These are phyloP conservation scores for Pyrenochaeta sp. DNA, from an alignment of 2,329 filamentous ascomycete species.

Conservation along the genomic window DNA sequence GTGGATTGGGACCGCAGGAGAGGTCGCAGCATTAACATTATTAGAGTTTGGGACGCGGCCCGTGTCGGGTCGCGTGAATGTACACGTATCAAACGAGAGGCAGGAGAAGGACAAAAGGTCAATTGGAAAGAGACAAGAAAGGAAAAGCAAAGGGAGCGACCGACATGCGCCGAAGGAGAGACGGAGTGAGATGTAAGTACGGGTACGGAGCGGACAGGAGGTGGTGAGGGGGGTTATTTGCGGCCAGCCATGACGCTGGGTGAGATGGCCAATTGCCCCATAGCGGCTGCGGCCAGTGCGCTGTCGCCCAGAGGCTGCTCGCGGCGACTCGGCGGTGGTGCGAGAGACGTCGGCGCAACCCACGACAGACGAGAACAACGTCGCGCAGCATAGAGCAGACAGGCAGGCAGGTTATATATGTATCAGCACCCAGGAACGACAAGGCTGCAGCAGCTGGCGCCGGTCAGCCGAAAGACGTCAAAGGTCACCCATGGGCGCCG, in stretches of 20 bases:
- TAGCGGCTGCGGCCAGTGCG: constrained; percentile 7
- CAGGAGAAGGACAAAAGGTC: constrained; percentile 14
- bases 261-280: constrained; percentile 9
- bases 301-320: too few relatives aligned
- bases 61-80: constrained; percentile 28
- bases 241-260: constrained; percentile 11
- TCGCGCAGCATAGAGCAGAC: too few relatives aligned
- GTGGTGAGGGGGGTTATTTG: constrained; percentile 4
- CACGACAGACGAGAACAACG: too few relatives aligned
- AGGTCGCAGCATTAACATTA: constrained; percentile 42
- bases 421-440: not conserved
- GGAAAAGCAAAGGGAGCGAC: constrained; percentile 23
- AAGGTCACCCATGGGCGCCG: constrained; percentile 10
- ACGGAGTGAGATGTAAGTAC: constrained; percentile 8
- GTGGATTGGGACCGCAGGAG: constrained; percentile 20
- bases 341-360: not conserved
- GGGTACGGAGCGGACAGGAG: constrained; percentile 7
- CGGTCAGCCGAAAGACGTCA: not conserved
- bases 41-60: constrained; percentile 18
- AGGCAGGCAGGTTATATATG: not conserved
- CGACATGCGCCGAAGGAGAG: constrained; percentile 16
- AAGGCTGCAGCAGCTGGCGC: not conserved
- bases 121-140: constrained; percentile 14
- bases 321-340: too few relatives aligned
- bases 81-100: constrained; percentile 24